These are phyloP conservation scores for Quercus wislizeni DNA, from an alignment of 306 rosid species.

Conservation along the genomic window DNA sequence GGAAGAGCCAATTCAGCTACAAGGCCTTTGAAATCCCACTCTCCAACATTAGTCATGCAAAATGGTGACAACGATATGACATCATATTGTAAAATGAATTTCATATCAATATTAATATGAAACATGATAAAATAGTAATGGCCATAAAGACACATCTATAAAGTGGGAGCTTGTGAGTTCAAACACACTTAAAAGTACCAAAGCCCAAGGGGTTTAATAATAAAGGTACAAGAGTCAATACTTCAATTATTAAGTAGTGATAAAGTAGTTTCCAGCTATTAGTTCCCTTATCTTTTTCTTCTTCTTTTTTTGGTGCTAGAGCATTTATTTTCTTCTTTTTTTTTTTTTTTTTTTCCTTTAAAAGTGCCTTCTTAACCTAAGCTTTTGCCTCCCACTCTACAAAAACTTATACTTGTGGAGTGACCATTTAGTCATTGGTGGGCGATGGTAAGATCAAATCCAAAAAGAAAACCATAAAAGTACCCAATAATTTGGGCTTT, in stretches of 20 bases:
- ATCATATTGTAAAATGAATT: constrained; percentile 57
- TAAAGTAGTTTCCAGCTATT: neutral
- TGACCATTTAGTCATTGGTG: too few relatives aligned
- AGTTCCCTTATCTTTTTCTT: neutral
- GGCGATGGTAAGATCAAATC: neutral
- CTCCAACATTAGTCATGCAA: constrained; percentile 69
- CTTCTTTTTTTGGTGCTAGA: too few relatives aligned
- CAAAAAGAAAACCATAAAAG: neutral
- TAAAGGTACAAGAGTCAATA: neutral
- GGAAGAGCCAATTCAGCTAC: too few relatives aligned
- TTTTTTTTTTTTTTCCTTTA: too few relatives aligned
- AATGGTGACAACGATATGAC: constrained; percentile 77
- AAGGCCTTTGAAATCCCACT: constrained; percentile 41
- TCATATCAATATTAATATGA: neutral
- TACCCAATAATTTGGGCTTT: neutral
- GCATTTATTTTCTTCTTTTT: too few relatives aligned
- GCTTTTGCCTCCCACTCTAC: too few relatives aligned
- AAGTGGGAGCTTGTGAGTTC: constrained; percentile 5
- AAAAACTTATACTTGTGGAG: too few relatives aligned
- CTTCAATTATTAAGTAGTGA: neutral
- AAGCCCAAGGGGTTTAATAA: neutral
- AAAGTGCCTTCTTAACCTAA: too few relatives aligned
- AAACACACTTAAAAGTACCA: neutral
- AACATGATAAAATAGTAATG: too few relatives aligned
- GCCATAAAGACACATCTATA: neutral